Evolutionary conservation across 2,329 filamentous ascomycete species (phyloP).

Genomic region (Colletotrichum sp.): DNA sequence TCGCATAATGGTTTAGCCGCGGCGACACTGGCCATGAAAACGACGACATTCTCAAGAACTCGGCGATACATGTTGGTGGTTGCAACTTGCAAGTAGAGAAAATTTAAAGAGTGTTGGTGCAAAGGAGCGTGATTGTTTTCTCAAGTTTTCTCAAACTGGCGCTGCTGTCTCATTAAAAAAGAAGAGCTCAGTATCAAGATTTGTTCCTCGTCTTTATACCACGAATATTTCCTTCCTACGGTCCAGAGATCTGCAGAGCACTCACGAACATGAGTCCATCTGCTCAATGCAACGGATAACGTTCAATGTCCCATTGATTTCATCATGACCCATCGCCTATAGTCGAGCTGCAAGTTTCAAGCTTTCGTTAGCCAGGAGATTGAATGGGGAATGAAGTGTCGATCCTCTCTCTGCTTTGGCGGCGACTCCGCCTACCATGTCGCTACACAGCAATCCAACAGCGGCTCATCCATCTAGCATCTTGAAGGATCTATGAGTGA

Average conservation of each 20-base stretch:
- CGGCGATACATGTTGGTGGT: background rate
- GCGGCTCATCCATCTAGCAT: background rate
- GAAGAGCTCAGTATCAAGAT: background rate
- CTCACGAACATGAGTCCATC: background rate
- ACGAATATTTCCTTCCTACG: rapidly evolving
- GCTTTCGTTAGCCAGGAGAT: background rate
- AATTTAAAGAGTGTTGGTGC: background rate
- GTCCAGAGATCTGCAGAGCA: background rate
- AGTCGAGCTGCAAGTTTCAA: background rate
- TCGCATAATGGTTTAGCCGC: background rate
- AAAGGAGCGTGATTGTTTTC: background rate
- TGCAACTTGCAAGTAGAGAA: background rate
- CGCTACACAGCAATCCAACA: background rate
- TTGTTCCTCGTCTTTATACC: background rate
- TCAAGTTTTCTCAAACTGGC: background rate
- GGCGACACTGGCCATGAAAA: background rate
- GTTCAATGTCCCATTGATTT: background rate
- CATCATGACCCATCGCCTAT: background rate
- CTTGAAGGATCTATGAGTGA: background rate
- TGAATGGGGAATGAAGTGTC: background rate
- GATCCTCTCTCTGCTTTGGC: background rate
- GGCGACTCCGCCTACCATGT: background rate
- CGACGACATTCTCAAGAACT: background rate
- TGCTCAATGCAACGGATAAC: background rate
- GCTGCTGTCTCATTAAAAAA: background rate